Evolutionary conservation across 164 flowering plant genomes (phyloP), one percentile per base, ranked within the genome.

Genomic region (Stephania yunnanensis): DNA sequence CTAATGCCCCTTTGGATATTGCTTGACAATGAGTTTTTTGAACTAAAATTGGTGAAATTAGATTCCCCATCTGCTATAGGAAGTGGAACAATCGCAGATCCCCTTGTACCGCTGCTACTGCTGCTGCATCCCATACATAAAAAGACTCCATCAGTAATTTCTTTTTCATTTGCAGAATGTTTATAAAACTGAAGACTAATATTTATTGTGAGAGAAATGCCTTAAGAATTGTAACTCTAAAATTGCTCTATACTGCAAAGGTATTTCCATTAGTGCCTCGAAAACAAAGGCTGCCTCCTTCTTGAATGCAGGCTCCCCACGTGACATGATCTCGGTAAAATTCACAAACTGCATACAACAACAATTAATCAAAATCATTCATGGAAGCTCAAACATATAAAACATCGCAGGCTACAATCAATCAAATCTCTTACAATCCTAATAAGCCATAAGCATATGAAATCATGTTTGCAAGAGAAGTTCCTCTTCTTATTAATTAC

Each of bases 271-370:
- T 66, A 88, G 69, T 31, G 87, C 87, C 12, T 75, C 81, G 71
- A 87, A 75, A 42, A 89, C 90, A 83, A 87, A 87, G 9, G 79
- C 88, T 52, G 86, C 61, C 74, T 88, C 91, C 70, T 85, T 88
- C 75, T 76, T 80, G 42, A 78, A 46, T 10, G 36, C n/a, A 3
- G 78, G 74, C 17, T 77, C 71, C 42, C 76, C 55, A 45, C 74
- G 82, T 9, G 78, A 69, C 87, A 85, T 86, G 12, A 87, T 86
- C 17, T 87, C 83, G 0, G 89, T 87, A 44, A 87, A 86, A 81
- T 87, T 86, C 67, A 87, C 90, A 75, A 88, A 88, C 91, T 88
- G 82, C 82, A 78, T 15, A 12, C 66, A n/a, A 69, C 31, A 25
- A 71, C 31, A 73, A 44, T 50, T 7, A 72, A 10, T 50, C 10